phyloP scores from a whole-genome alignment of 208 protist species.

The Acanthamoeba healyi region DNA sequence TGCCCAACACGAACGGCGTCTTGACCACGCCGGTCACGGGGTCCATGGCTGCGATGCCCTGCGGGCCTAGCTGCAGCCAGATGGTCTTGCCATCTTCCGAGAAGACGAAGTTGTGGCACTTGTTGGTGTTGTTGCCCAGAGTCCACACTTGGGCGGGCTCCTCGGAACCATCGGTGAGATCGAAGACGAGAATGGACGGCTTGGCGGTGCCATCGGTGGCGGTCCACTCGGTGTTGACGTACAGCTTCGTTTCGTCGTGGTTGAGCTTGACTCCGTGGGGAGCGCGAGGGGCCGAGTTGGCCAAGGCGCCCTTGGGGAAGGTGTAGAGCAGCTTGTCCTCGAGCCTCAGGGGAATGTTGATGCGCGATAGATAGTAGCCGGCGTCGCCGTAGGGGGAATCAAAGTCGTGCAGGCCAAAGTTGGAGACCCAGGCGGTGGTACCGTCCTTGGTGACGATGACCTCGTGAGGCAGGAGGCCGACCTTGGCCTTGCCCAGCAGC shows the following conservation, averaged over 20 bases:
- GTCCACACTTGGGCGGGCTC: not conserved
- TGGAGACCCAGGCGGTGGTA: not conserved
- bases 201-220: not conserved
- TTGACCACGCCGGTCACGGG: not conserved
- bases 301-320: not conserved
- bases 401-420: not conserved
- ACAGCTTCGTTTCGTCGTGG: not conserved
- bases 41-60: not conserved
- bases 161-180: not conserved
- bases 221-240: not conserved
- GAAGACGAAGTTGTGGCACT: constrained; percentile 17
- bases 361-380: not conserved
- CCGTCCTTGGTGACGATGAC: not conserved
- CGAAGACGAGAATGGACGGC: not conserved
- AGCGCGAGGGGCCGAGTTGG: not conserved
- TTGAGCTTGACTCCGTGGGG: not conserved
- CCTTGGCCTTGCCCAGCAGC: not conserved
- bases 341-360: not conserved
- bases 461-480: not conserved
- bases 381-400: not conserved
- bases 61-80: not conserved
- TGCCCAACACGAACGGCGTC: too few species aligned
- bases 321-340: not conserved
- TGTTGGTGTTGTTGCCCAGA: not conserved
- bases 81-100: not conserved